A percentile compares a stretch with the other conserved stretches of the same genome.
Conservation (phyloP, 1,284 basidiomycete genomes). For the Boletus sp. region DNA sequence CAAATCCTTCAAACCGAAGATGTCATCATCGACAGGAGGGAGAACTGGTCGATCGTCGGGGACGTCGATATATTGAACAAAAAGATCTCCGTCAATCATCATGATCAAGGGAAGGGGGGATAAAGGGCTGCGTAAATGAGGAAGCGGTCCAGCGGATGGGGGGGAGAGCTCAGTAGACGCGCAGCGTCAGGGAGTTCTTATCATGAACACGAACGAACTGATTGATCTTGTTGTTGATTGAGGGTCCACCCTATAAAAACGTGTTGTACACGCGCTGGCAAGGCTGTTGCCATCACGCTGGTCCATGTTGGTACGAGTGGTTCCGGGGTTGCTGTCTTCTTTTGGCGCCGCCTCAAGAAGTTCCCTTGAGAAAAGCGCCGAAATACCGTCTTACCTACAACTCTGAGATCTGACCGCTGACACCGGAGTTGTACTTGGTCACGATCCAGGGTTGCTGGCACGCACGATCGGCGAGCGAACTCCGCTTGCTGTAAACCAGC, state of each 20-base stretch:
- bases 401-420: conserved; percentile 8
- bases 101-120: conserved; percentile 8
- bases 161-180: conserved; percentile 9
- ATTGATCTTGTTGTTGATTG: conserved; percentile 35
- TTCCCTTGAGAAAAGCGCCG: conserved; percentile 12
- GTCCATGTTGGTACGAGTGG: conserved; percentile 21
- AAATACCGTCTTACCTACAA: background rate
- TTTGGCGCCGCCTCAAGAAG: conserved; percentile 28
- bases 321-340: conserved; percentile 22
- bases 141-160: conserved; percentile 1
- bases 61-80: conserved; percentile 22
- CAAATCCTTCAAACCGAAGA: conserved; percentile 21
- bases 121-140: background rate
- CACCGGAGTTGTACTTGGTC: conserved; percentile 13
- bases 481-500: conserved; percentile 18
- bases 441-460: background rate
- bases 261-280: conserved; percentile 34
- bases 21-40: conserved; percentile 28
- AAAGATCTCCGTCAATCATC: conserved; percentile 12
- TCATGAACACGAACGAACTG: conserved; percentile 20
- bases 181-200: conserved; percentile 28
- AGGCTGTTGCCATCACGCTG: conserved; percentile 32
- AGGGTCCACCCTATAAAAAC: conserved; percentile 40
- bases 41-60: conserved; percentile 22
- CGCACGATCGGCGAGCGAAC: background rate